Percentiles rank a stretch among this genome's conserved stretches.
phyloP scores from a whole-genome alignment of 1,284 basidiomycete genomes.

The Puccinia polysora region DNA sequence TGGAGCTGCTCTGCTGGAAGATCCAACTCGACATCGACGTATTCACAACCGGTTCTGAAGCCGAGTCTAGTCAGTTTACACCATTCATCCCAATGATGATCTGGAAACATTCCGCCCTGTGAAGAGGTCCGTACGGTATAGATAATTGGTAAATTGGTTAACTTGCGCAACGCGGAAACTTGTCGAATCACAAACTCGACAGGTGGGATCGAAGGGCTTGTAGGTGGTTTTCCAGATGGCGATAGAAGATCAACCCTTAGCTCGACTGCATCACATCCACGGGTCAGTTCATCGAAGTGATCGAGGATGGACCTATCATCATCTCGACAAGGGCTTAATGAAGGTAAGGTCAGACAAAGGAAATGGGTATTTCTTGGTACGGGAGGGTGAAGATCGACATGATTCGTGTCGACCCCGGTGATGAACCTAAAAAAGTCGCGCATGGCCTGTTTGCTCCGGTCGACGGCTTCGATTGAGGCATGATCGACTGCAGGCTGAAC shows the following conservation, averaged over 20 bases:
- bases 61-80: slow-evolving; percentile 74
- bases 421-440: slow-evolving; percentile 79
- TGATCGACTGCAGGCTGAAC: slow-evolving; percentile 49
- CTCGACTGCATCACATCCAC: slow-evolving; percentile 89
- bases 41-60: slow-evolving; percentile 79
- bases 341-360: slow-evolving; percentile 82
- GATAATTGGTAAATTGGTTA: slow-evolving; percentile 77
- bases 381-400: slow-evolving; percentile 57
- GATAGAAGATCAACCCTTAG: slow-evolving; percentile 84
- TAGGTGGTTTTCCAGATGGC: slow-evolving; percentile 55
- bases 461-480: slow-evolving; percentile 45
- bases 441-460: slow-evolving; percentile 55
- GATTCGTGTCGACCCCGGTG: slow-evolving; percentile 65
- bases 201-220: slow-evolving; percentile 63
- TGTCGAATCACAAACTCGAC: slow-evolving; percentile 73
- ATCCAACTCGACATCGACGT: slow-evolving; percentile 83
- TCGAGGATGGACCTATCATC: slow-evolving; percentile 60
- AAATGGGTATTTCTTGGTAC: slow-evolving; percentile 69
- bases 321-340: slow-evolving; percentile 59
- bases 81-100: slow-evolving; percentile 64
- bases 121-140: slow-evolving; percentile 82
- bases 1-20: slow-evolving; percentile 65
- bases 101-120: slow-evolving; percentile 87
- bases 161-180: slow-evolving; percentile 71
- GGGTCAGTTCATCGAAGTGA: slow-evolving; percentile 67